Evolutionary conservation across 2,329 filamentous ascomycete species (phyloP).

Genomic region (Venturia carpophila): DNA sequence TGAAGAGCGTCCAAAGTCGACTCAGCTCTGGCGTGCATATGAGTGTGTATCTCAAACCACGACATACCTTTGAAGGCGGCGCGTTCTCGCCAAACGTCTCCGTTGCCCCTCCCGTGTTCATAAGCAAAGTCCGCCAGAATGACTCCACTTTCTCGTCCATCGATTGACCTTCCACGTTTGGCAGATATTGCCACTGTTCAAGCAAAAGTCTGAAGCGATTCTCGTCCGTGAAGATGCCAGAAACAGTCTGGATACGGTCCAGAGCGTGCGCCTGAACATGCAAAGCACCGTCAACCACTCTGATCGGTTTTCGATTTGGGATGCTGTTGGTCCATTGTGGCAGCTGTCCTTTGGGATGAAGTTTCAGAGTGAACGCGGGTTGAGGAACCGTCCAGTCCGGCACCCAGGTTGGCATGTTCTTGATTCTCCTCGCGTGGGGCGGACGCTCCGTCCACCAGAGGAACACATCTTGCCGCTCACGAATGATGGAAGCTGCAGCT

Average conservation of each 20-base stretch:
- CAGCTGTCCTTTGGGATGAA: background rate
- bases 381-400: conserved; percentile 9
- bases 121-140: conserved; percentile 1
- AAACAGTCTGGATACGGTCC: conserved; percentile 7
- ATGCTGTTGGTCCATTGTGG: background rate
- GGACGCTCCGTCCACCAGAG: conserved; percentile 13
- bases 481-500: conserved; percentile 5
- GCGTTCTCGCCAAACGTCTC: background rate
- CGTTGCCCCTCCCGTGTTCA: conserved; percentile 11
- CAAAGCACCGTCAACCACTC: background rate
- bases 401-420: conserved; percentile 5
- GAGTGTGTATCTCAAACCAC: too few species aligned
- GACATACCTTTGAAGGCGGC: background rate
- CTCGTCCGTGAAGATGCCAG: conserved; percentile 11
- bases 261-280: background rate
- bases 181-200: background rate
- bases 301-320: background rate
- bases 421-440: background rate
- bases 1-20: too few species aligned
- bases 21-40: too few species aligned
- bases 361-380: background rate
- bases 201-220: conserved; percentile 11
- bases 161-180: background rate
- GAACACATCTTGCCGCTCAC: conserved; percentile 11
- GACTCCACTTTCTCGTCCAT: conserved; percentile 6